Percentiles rank a stretch among this genome's conserved stretches.
These are phyloP conservation scores for Chlamydomonas reinhardtii DNA, from an alignment of 163 green algal genomes.

Conservation along the genomic window DNA sequence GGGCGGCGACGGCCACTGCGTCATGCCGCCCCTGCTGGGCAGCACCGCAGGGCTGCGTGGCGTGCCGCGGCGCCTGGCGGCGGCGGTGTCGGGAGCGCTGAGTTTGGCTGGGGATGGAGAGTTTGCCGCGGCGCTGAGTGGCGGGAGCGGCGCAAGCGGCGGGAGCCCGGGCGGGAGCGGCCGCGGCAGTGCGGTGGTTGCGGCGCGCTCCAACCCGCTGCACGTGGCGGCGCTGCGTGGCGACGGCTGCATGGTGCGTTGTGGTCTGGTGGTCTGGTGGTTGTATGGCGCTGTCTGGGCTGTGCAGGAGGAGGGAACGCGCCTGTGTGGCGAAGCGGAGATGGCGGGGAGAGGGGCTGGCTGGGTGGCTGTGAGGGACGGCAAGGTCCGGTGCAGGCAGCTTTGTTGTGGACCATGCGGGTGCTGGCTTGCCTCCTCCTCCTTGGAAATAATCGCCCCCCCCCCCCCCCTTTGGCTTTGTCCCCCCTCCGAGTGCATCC, in stretches of 20 bases:
- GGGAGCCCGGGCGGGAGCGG: too few species aligned
- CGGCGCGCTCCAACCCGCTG: slow-evolving; percentile 15
- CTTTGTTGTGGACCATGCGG: too few species aligned
- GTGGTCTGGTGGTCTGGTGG: not conserved
- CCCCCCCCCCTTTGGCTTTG: too few species aligned
- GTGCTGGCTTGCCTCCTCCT: too few species aligned
- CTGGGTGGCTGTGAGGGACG: too few species aligned
- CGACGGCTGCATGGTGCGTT: not conserved
- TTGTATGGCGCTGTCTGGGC: too few species aligned
- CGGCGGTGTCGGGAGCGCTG: not conserved
- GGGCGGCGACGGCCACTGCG: not conserved
- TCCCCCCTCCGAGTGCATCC: too few species aligned
- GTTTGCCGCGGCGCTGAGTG: not conserved
- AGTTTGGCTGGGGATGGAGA: not conserved
- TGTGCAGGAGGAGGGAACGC: too few species aligned
- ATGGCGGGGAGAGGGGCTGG: too few species aligned
- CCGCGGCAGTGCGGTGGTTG: not conserved
- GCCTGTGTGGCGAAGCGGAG: too few species aligned
- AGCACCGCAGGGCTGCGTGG: not conserved
- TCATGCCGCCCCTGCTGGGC: not conserved
- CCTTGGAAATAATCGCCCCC: too few species aligned
- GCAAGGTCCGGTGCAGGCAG: too few species aligned
- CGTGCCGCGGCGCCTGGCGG: not conserved
- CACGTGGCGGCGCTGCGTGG: slow-evolving; percentile 17
- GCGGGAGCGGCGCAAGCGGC: not conserved